Evolutionary conservation across 345 rosid genomes (phyloP).

Genomic region (Geranium brycei): DNA sequence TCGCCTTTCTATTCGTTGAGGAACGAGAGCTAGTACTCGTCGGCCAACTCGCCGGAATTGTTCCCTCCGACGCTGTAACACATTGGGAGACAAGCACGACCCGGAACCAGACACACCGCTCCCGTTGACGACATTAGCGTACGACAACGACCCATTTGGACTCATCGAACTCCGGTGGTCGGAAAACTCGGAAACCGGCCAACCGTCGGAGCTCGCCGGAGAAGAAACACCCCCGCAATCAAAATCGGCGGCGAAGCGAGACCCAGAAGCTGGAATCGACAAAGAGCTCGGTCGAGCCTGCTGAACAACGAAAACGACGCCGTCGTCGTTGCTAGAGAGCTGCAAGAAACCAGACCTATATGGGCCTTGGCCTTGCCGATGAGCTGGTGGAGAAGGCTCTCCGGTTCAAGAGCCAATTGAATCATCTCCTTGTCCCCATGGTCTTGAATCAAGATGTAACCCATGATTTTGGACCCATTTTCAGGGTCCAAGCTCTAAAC

Average conservation of each 20-base stretch:
- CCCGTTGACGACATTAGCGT: too few relatives aligned
- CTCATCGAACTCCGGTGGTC: constrained; percentile 15
- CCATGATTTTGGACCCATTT: constrained; percentile 57
- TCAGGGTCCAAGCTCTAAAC: constrained; percentile 47
- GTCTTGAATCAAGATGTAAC: constrained; percentile 51
- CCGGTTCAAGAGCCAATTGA: constrained; percentile 51
- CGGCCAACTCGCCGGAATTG: too few relatives aligned
- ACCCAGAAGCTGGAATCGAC: not conserved
- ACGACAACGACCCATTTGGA: constrained; percentile 22
- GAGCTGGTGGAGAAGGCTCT: constrained; percentile 32
- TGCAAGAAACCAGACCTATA: constrained; percentile 18
- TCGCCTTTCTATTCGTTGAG: too few relatives aligned
- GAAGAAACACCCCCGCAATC: too few relatives aligned
- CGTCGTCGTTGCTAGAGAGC: constrained; percentile 15
- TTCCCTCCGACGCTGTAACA: too few relatives aligned
- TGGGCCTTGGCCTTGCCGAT: constrained; percentile 41
- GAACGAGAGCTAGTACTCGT: too few relatives aligned
- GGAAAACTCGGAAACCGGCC: constrained; percentile 5
- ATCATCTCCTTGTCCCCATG: constrained; percentile 51
- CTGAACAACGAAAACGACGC: constrained; percentile 10
- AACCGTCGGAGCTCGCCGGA: not conserved
- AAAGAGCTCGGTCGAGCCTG: constrained; percentile 21
- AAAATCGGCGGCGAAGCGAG: not conserved
- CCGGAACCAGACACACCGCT: too few relatives aligned
- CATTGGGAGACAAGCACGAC: too few relatives aligned